Evolutionary conservation across 306 rosid species (phyloP).

Genomic region (Gleditsia sinensis): DNA sequence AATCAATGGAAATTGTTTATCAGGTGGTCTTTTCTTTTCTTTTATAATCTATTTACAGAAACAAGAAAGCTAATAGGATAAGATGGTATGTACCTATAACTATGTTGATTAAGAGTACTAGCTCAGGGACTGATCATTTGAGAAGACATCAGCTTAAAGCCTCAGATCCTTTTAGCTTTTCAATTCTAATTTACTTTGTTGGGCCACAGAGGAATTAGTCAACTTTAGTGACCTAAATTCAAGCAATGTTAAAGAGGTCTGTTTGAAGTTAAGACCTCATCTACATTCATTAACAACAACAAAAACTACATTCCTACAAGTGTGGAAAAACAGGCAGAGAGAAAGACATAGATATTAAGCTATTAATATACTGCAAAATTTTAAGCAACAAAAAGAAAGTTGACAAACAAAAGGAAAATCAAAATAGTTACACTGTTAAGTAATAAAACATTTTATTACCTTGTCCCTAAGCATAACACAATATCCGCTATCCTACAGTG

Average conservation of each 20-base stretch:
- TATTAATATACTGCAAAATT: background rate
- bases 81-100: too few relatives aligned
- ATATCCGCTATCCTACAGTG: slow-evolving; percentile 95
- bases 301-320: background rate
- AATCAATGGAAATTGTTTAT: too few relatives aligned
- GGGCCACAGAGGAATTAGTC: slow-evolving; percentile 2
- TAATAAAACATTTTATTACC: slow-evolving; percentile 49
- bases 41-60: too few relatives aligned
- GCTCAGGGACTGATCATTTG: too few relatives aligned
- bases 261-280: background rate
- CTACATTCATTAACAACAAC: background rate
- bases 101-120: too few relatives aligned
- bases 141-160: background rate
- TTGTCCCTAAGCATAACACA: slow-evolving; percentile 94
- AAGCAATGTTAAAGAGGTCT: background rate
- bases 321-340: slow-evolving; percentile 1
- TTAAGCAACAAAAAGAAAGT: background rate
- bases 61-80: too few relatives aligned
- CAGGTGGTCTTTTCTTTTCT: too few relatives aligned
- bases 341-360: background rate
- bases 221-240: background rate
- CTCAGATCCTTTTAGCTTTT: background rate
- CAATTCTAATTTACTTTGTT: background rate
- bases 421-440: slow-evolving; percentile 22
- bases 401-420: background rate